phyloP scores from a whole-genome alignment of 106 monocot genomes.

The Dendrobium chrysotoxum region DNA sequence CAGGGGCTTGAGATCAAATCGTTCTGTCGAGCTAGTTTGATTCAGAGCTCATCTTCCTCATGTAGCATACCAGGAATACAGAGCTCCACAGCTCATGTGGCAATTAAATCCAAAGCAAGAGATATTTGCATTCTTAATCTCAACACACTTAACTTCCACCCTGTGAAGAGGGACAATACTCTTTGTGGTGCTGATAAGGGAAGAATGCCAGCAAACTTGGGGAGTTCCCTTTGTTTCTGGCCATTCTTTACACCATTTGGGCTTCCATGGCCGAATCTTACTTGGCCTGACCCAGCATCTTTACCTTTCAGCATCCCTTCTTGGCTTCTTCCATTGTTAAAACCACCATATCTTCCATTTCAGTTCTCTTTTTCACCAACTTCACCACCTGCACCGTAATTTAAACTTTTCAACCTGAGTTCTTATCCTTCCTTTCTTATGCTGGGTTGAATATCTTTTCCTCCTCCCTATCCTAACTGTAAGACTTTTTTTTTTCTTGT shows the following conservation, averaged over 20 bases:
- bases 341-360: neutral
- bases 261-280: constrained; percentile 27
- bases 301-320: constrained; percentile 9
- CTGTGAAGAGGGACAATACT: constrained; percentile 28
- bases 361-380: constrained; percentile 2
- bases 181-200: constrained; percentile 28
- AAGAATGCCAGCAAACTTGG: neutral
- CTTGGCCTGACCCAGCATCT: neutral
- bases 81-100: constrained; percentile 62
- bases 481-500: too few species aligned
- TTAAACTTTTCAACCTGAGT: neutral
- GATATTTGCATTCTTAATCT: constrained; percentile 66
- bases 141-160: constrained; percentile 70
- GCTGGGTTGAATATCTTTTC: neutral
- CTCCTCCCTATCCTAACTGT: too few species aligned
- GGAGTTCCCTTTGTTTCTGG: constrained; percentile 64
- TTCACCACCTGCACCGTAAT: constrained; percentile 1
- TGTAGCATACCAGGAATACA: constrained; percentile 51
- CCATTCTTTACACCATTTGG: constrained; percentile 47
- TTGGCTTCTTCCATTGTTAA: constrained; percentile 2
- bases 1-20: constrained; percentile 54
- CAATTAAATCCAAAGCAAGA: constrained; percentile 26
- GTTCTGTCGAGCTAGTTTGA: constrained; percentile 49
- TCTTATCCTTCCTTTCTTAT: neutral
- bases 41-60: constrained; percentile 43